Evolutionary conservation across 345 rosid genomes (phyloP), one percentile per base, ranked within the genome.

Genomic region (Sonneratia caseolaris): DNA sequence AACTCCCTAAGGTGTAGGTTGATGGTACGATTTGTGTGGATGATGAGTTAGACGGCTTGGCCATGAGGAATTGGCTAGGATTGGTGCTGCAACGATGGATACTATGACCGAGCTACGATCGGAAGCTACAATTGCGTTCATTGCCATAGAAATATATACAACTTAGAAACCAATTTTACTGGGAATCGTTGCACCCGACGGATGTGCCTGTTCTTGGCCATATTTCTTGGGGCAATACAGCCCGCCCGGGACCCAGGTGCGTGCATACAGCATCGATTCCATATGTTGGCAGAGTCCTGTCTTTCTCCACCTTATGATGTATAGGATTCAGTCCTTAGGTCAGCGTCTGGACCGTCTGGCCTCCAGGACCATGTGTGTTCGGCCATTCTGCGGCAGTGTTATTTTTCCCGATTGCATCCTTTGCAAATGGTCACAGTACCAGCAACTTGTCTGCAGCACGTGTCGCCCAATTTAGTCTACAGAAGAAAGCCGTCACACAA

Each of bases 161-260:
- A n/a, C n/a, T n/a, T n/a, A n/a, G n/a, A n/a, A n/a, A n/a, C n/a
- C n/a, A n/a, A n/a, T n/a, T 94, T 91, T 94, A 94, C 76, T 94
- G 97, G n/a, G 98, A 94, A 48, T 96, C 97, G 71, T 94, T 97
- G 87, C 97, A 94, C 32, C 37, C 97, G 98, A 75, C 98, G 91
- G 69, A 94, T 84, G 84, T 91, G 91, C 83, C 88, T 91, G 67
- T 94, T 94, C 86, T 91, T 97, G 56, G 91, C 92, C 73, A 73
- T n/a, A 79, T 94, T 91, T 80, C 84, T 91, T 19, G 98, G 97
- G 71, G 91, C 98, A 40, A 93, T 97, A 76, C 98, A 93, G 32
- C 32, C 32, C 32, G 32, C 32, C 32, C 32, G 1, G 32, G 32
- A 53, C 98, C 98, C 69, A 94, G 94, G 32, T 91, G 98, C 47